Percentiles rank a stretch among this genome's conserved stretches.
phyloP scores from a whole-genome alignment of 495 filamentous ascomycete species.

The Penicillium coprophilum region DNA sequence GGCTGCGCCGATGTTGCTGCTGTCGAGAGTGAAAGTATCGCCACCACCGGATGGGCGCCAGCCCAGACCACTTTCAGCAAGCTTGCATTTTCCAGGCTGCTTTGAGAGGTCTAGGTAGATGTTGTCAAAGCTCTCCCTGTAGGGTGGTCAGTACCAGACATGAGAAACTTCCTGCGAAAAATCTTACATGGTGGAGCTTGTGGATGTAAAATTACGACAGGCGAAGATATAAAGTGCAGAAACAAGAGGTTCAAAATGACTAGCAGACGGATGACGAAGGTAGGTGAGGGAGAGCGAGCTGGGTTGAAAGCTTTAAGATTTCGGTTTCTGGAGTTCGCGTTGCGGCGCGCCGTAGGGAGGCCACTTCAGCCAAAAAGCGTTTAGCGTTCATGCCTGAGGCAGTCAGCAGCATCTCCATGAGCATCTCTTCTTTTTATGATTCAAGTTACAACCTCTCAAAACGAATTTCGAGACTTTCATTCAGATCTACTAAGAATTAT shows the following conservation, averaged over 20 bases:
- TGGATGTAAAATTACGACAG: background rate
- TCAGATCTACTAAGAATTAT: background rate
- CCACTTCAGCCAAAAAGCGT: slow-evolving; percentile 27
- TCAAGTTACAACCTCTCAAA: background rate
- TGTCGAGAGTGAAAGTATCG: slow-evolving; percentile 88
- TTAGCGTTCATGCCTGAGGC: slow-evolving; percentile 28
- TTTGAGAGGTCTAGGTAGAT: slow-evolving; percentile 94
- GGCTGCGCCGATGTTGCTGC: slow-evolving; percentile 73
- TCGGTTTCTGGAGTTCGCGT: slow-evolving; percentile 38
- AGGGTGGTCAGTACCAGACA: slow-evolving; percentile 26
- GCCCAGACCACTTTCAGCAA: slow-evolving; percentile 87
- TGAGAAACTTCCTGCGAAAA: slow-evolving; percentile 2
- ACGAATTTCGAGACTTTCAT: too few relatives aligned
- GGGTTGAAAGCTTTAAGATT: slow-evolving; percentile 28
- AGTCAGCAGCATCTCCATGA: background rate
- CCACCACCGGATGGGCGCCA: slow-evolving; percentile 88
- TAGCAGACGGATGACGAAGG: slow-evolving; percentile 5
- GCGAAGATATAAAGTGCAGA: background rate
- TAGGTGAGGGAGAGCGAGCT: slow-evolving; percentile 4
- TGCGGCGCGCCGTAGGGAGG: slow-evolving; percentile 33
- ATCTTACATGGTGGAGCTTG: slow-evolving; percentile 44
- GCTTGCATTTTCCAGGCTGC: slow-evolving; percentile 84
- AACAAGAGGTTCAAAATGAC: background rate
- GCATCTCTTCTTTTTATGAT: background rate
- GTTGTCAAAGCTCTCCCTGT: slow-evolving; percentile 89